Evolutionary conservation across 768 basidiomycete genomes (phyloP), one percentile per base, ranked within the genome.

Genomic region (Tricholoma bakamatsutake): DNA sequence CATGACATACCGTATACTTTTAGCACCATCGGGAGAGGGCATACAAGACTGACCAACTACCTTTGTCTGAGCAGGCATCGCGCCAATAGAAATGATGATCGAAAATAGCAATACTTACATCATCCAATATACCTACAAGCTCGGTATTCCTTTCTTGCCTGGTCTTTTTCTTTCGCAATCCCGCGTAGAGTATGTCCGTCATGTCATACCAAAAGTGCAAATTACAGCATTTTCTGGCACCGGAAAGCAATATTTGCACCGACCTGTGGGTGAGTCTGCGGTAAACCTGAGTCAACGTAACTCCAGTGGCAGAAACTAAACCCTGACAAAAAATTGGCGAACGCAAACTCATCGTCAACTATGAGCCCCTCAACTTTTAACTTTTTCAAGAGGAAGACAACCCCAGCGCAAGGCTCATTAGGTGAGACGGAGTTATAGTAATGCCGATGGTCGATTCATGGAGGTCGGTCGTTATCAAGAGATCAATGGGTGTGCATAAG

Each of bases 181-280:
- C 80, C 84, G 9, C 65, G 57, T 3, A 85, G 64, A 4, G 70
- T 59, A 0, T 73, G 66, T 6, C 75, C 77, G 56, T 82, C 75
- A 12, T 37, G 68, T 69, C 65, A 84, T 74, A 33, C 75, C 68
- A 60, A 86, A 86, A 0, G 74, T 76, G 56, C 81, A 84, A 7
- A 84, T 73, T 0, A 81, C 82, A 0, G 78, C 79, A 30, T 69
- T 71, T 1, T 76, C 78, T 0, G 84, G 85, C 5, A 85, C 73
- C 8, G 84, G 83, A 58, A 86, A 85, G 37, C 76, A 71, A 63
- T 84, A 86, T 31, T 79, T 74, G 27, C 78, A 80, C 46, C 76
- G 69, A 39, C 66, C 64, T 0, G 80, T 82, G 1, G 72, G 62
- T 34, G 56, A 58, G 8, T 66, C 62, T 3, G 13, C 52, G 62